These are phyloP conservation scores for Colletotrichum spinosum DNA, from an alignment of 2,329 filamentous ascomycete genomes.

Conservation along the genomic window DNA sequence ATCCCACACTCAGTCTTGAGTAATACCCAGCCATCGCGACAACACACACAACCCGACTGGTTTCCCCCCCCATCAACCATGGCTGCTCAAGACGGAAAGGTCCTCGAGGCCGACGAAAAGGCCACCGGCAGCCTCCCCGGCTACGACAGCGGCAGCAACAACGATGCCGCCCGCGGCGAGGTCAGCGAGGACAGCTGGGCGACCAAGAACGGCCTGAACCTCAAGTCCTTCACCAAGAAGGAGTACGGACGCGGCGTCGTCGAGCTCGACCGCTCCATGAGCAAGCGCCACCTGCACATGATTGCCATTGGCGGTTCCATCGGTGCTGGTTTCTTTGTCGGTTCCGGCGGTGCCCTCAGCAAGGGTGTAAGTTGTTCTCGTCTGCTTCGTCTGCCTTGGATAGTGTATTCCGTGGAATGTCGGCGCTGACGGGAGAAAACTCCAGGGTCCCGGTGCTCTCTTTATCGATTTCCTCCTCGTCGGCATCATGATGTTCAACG, in stretches of 20 bases:
- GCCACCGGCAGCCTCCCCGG: slow-evolving; percentile 22
- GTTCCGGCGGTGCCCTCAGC: slow-evolving; percentile 64
- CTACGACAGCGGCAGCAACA: slow-evolving; percentile 35
- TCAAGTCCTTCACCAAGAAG: slow-evolving; percentile 53
- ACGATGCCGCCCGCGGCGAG: slow-evolving; percentile 26
- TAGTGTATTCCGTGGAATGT: not conserved
- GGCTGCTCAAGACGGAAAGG: slow-evolving; percentile 34
- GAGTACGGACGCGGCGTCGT: slow-evolving; percentile 35
- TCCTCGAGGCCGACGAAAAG: slow-evolving; percentile 34
- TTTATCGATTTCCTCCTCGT: slow-evolving; percentile 65
- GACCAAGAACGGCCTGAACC: slow-evolving; percentile 52
- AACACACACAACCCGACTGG: not conserved
- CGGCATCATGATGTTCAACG: slow-evolving; percentile 72
- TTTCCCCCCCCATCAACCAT: slow-evolving; percentile 1
- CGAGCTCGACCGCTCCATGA: slow-evolving; percentile 61
- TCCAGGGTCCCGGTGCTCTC: slow-evolving; percentile 53
- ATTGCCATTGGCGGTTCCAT: slow-evolving; percentile 72
- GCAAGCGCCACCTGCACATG: slow-evolving; percentile 70
- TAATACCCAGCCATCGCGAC: not conserved
- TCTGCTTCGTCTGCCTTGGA: too few species aligned
- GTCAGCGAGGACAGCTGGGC: slow-evolving; percentile 46
- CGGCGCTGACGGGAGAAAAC: not conserved
- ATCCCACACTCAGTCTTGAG: not conserved
- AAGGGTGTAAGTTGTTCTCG: slow-evolving; percentile 49
- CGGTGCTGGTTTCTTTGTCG: slow-evolving; percentile 73